Evolutionary conservation across 1,284 basidiomycete species (phyloP).

Genomic region (Malassezia dermatis): DNA sequence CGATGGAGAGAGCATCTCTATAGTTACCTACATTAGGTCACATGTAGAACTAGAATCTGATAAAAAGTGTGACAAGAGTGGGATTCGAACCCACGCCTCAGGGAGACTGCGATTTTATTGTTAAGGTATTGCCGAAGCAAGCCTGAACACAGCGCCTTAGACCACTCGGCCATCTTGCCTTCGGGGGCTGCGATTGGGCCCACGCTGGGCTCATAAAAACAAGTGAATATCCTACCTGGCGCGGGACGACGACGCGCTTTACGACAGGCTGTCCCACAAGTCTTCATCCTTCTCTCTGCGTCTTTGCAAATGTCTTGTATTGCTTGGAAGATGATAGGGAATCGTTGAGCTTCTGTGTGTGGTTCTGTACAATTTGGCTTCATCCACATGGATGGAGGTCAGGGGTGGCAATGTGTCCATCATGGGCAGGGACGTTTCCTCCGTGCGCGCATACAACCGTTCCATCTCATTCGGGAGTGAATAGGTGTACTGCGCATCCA

Average conservation of each 20-base stretch:
- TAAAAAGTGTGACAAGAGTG: slow-evolving; percentile 24
- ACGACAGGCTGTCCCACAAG: neutral
- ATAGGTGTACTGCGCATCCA: neutral
- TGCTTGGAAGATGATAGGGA: neutral
- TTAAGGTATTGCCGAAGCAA: slow-evolving; percentile 16
- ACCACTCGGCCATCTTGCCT: slow-evolving; percentile 39
- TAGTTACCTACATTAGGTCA: slow-evolving; percentile 1
- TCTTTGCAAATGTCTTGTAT: neutral
- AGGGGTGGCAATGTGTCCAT: neutral
- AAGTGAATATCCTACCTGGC: neutral
- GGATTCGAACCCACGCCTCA: slow-evolving; percentile 33
- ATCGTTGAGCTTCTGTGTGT: neutral
- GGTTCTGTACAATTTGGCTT: neutral
- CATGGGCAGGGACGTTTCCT: neutral
- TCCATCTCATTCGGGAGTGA: neutral
- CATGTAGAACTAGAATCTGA: slow-evolving; percentile 11
- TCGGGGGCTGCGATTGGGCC: neutral
- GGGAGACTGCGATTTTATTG: slow-evolving; percentile 20
- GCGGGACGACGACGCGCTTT: neutral
- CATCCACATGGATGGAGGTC: neutral
- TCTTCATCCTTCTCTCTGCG: neutral
- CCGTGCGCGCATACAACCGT: neutral
- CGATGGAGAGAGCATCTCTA: neutral
- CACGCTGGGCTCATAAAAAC: neutral
- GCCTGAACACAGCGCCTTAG: slow-evolving; percentile 32